Percentiles rank a stretch among this genome's conserved stretches.
These are phyloP conservation scores for Polytolypa hystricis DNA, from an alignment of 2,329 filamentous ascomycete species.

Conservation along the genomic window DNA sequence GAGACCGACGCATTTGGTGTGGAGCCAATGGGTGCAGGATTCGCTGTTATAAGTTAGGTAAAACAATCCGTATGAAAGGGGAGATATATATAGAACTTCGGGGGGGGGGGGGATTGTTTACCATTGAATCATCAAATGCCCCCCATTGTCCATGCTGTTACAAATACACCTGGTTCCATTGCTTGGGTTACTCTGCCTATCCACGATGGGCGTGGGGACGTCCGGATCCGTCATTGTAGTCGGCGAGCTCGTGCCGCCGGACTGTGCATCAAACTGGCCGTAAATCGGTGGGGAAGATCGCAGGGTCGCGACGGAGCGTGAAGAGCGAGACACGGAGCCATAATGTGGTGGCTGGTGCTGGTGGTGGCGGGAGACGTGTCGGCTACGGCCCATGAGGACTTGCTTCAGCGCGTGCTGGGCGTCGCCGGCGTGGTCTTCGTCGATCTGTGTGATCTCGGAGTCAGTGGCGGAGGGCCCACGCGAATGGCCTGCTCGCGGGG, in stretches of 20 bases:
- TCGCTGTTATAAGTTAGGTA: slow-evolving; percentile 31
- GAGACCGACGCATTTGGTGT: slow-evolving; percentile 48
- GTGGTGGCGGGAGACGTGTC: slow-evolving; percentile 18
- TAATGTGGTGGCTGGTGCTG: slow-evolving; percentile 21
- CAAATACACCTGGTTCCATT: slow-evolving; percentile 49
- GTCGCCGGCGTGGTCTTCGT: slow-evolving; percentile 23
- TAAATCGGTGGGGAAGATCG: slow-evolving; percentile 33
- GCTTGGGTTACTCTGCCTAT: slow-evolving; percentile 41
- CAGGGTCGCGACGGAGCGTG: slow-evolving; percentile 21
- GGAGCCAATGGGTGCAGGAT: slow-evolving; percentile 52
- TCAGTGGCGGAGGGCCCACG: slow-evolving; percentile 13
- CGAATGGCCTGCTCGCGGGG: slow-evolving; percentile 17
- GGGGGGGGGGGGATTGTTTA: slow-evolving; percentile 17
- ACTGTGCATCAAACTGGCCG: slow-evolving; percentile 26
- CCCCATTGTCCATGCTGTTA: slow-evolving; percentile 42
- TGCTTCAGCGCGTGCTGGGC: slow-evolving; percentile 38
- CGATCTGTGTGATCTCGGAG: slow-evolving; percentile 13
- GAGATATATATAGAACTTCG: background rate
- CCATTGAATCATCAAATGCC: slow-evolving; percentile 50
- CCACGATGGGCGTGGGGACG: slow-evolving; percentile 42
- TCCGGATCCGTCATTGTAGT: slow-evolving; percentile 41
- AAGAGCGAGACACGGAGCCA: slow-evolving; percentile 18
- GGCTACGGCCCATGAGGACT: slow-evolving; percentile 24
- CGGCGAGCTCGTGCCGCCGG: slow-evolving; percentile 36
- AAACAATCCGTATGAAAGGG: background rate